A percentile compares a stretch with the other conserved stretches of the same genome.
These are phyloP conservation scores for Xylariales sp. DNA, from an alignment of 2,329 filamentous ascomycete genomes.

Conservation along the genomic window DNA sequence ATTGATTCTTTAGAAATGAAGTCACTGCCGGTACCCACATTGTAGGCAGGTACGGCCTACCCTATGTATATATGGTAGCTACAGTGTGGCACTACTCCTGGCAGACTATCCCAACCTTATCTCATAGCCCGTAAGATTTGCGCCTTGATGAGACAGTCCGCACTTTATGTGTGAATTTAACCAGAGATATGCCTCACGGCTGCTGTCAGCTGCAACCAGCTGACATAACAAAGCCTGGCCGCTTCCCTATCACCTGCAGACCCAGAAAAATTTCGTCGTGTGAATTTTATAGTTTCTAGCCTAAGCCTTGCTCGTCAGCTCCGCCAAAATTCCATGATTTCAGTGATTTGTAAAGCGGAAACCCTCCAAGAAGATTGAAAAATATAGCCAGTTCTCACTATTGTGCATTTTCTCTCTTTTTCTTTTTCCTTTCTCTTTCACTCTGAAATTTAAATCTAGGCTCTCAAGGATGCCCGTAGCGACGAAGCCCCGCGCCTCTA, in stretches of 20 bases:
- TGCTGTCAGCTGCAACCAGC: slow-evolving; percentile 17
- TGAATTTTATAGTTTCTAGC: slow-evolving; percentile 30
- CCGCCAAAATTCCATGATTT: slow-evolving; percentile 31
- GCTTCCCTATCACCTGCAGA: slow-evolving; percentile 1
- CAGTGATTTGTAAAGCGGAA: slow-evolving; percentile 6
- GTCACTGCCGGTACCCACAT: not conserved
- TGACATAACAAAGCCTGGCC: not conserved
- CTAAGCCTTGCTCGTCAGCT: slow-evolving; percentile 26
- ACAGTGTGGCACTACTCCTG: too few species aligned
- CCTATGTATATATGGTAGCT: too few species aligned
- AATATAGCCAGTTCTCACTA: not conserved
- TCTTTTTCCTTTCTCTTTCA: not conserved
- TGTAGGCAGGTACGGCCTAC: not conserved
- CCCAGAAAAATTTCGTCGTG: slow-evolving; percentile 28
- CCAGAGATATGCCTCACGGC: too few species aligned
- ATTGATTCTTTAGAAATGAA: slow-evolving; percentile 24
- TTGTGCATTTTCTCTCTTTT: too few species aligned
- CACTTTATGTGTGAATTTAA: too few species aligned
- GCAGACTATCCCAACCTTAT: too few species aligned
- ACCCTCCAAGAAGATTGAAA: not conserved
- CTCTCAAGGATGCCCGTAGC: slow-evolving; percentile 42
- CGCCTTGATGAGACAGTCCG: too few species aligned
- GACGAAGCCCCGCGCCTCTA: slow-evolving; percentile 39
- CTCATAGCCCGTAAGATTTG: too few species aligned
- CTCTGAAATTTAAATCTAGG: not conserved